Evolutionary conservation across 1,284 basidiomycete species (phyloP).

Genomic region (Pascua guehoae): DNA sequence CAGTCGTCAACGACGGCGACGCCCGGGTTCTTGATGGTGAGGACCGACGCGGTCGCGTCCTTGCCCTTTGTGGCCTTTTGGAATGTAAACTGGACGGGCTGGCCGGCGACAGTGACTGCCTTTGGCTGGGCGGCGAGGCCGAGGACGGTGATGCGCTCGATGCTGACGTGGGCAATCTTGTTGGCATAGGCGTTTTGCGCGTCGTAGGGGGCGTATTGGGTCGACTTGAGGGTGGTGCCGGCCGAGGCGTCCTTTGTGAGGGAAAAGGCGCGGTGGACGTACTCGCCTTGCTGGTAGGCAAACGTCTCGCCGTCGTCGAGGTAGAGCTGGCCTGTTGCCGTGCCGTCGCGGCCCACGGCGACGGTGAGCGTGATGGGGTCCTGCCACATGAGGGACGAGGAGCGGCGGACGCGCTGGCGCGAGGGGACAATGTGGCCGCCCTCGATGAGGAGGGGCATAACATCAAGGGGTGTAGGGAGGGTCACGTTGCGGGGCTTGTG

Average conservation of each 20-base stretch:
- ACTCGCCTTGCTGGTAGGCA: constrained; percentile 69
- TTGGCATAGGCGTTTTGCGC: constrained; percentile 65
- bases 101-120: constrained; percentile 54
- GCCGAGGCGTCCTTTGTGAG: constrained; percentile 55
- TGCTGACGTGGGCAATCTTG: constrained; percentile 62
- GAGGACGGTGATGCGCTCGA: constrained; percentile 75
- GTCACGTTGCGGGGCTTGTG: constrained; percentile 64
- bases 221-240: constrained; percentile 46
- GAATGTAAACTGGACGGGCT: constrained; percentile 54
- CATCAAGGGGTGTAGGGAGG: constrained; percentile 70
- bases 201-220: constrained; percentile 51
- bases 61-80: constrained; percentile 5
- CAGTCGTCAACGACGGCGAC: constrained; percentile 66
- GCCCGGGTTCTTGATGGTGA: constrained; percentile 74
- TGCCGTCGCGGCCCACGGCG: constrained; percentile 65
- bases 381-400: constrained; percentile 79
- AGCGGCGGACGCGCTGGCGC: constrained; percentile 78
- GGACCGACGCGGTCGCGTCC: constrained; percentile 61
- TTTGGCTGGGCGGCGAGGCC: constrained; percentile 63
- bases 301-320: constrained; percentile 92
- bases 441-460: constrained; percentile 79
- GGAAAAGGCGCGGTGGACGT: constrained; percentile 75
- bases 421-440: constrained; percentile 89
- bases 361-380: constrained; percentile 93
- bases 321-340: constrained; percentile 81